Evolutionary conservation across 1,284 basidiomycete genomes (phyloP).

Genomic region (Lentinula novae-zelandiae): DNA sequence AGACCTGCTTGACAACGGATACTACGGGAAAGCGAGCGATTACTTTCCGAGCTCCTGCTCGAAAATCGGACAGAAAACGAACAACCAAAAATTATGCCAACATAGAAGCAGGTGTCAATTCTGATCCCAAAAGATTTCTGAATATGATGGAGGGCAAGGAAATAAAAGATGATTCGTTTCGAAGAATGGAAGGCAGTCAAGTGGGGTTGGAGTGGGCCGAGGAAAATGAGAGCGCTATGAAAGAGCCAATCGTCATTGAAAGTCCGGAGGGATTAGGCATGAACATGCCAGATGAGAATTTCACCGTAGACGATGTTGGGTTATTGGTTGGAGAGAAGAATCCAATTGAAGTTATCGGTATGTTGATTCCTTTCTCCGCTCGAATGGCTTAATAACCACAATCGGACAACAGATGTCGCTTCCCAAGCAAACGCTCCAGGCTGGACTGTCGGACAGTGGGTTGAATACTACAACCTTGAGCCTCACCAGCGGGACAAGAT

Average conservation of each 20-base stretch:
- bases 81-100: conserved; percentile 74
- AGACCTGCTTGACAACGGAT: conserved; percentile 55
- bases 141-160: conserved; percentile 62
- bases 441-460: conserved; percentile 92
- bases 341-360: conserved; percentile 88
- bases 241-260: conserved; percentile 74
- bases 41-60: conserved; percentile 70
- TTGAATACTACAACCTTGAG: conserved; percentile 76
- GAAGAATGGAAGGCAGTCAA: conserved; percentile 60
- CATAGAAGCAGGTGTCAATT: conserved; percentile 56
- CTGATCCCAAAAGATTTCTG: conserved; percentile 66
- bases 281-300: conserved; percentile 72
- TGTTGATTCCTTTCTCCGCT: conserved; percentile 19
- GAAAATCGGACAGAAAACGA: conserved; percentile 74
- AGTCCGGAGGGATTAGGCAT: conserved; percentile 77
- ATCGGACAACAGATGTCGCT: conserved; percentile 60
- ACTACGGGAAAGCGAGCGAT: conserved; percentile 49
- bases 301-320: conserved; percentile 79
- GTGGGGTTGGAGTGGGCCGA: conserved; percentile 72
- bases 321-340: conserved; percentile 73
- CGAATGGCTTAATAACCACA: neutral
- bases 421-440: conserved; percentile 77
- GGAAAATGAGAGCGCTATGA: conserved; percentile 64
- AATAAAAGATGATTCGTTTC: conserved; percentile 60
- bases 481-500: conserved; percentile 74